Conservation (phyloP, 2,329 filamentous ascomycete genomes). For the Pyricularia pennisetigena region DNA sequence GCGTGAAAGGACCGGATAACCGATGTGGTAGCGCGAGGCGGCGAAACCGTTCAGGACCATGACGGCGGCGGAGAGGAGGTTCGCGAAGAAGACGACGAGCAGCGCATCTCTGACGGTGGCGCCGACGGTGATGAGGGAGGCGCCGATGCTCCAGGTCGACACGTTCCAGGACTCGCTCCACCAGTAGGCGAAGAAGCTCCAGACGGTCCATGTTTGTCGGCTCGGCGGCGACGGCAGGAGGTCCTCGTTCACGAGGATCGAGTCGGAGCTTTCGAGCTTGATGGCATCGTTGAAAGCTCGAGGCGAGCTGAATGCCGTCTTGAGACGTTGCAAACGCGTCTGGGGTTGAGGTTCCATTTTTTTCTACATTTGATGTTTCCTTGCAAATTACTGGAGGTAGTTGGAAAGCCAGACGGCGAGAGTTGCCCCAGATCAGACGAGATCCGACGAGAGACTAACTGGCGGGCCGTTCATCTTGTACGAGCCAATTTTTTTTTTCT, state of each 20-base stretch:
- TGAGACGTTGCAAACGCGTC: neutral
- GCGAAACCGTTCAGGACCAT: slow-evolving; percentile 15
- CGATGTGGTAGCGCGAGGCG: slow-evolving; percentile 24
- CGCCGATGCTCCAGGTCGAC: neutral
- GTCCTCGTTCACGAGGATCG: slow-evolving; percentile 16
- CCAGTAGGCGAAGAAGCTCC: slow-evolving; percentile 22
- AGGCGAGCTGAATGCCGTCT: neutral
- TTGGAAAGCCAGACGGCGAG: neutral
- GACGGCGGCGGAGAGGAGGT: slow-evolving; percentile 26
- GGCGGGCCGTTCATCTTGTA: neutral
- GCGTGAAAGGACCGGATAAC: slow-evolving; percentile 27
- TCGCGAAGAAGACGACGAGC: neutral
- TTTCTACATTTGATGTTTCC: neutral
- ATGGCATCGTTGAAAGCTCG: neutral
- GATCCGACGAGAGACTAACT: neutral
- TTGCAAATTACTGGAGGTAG: neutral
- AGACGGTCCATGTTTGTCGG: slow-evolving; percentile 19
- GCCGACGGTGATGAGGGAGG: slow-evolving; percentile 23
- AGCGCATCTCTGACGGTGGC: slow-evolving; percentile 31
- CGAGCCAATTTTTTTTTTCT: neutral
- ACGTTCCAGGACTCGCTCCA: neutral
- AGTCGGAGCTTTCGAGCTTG: neutral
- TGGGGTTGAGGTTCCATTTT: neutral
- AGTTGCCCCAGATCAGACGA: neutral
- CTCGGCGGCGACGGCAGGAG: slow-evolving; percentile 17